Percentiles rank a stretch among this genome's conserved stretches.
phyloP scores from a whole-genome alignment of 2,329 filamentous ascomycete genomes.

The Grosmannia clavigera region DNA sequence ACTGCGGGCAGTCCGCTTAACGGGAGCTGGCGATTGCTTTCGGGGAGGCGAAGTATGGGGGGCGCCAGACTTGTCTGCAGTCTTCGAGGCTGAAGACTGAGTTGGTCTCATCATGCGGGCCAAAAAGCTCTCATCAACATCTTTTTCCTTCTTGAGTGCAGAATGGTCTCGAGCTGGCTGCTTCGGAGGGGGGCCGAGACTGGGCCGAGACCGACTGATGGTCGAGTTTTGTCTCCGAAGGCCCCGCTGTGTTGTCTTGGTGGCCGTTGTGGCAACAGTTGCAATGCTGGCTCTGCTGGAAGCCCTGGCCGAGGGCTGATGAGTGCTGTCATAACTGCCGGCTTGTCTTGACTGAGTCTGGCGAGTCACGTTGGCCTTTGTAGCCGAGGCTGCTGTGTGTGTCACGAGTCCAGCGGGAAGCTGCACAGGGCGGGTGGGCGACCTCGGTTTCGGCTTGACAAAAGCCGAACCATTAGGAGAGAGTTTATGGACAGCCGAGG shows the following conservation, averaged over 20 bases:
- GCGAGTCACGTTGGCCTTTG: constrained; percentile 35
- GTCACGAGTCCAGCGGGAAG: constrained; percentile 56
- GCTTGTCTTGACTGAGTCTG: constrained; percentile 30
- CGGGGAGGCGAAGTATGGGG: constrained; percentile 29
- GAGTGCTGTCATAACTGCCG: constrained; percentile 22
- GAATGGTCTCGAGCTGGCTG: constrained; percentile 37
- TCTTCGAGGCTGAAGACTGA: constrained; percentile 54
- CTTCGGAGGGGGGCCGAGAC: constrained; percentile 47
- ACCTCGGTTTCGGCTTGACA: constrained; percentile 50
- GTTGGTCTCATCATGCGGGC: constrained; percentile 77
- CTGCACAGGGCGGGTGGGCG: constrained; percentile 55
- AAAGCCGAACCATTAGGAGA: constrained; percentile 28
- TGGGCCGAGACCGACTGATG: constrained; percentile 33
- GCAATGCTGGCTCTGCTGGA: constrained; percentile 32
- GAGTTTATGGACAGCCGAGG: constrained; percentile 26
- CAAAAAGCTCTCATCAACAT: constrained; percentile 58
- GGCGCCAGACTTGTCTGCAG: constrained; percentile 41
- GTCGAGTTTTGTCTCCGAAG: constrained; percentile 34
- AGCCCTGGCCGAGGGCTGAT: constrained; percentile 24
- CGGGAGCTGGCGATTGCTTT: background rate
- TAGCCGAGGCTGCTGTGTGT: constrained; percentile 57
- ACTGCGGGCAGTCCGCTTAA: background rate
- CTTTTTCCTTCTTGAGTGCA: constrained; percentile 35
- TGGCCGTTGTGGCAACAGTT: constrained; percentile 13
- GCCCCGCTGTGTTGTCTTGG: constrained; percentile 17